Conservation (phyloP, 257 asterid genomes). For the Apocynum venetum region DNA sequence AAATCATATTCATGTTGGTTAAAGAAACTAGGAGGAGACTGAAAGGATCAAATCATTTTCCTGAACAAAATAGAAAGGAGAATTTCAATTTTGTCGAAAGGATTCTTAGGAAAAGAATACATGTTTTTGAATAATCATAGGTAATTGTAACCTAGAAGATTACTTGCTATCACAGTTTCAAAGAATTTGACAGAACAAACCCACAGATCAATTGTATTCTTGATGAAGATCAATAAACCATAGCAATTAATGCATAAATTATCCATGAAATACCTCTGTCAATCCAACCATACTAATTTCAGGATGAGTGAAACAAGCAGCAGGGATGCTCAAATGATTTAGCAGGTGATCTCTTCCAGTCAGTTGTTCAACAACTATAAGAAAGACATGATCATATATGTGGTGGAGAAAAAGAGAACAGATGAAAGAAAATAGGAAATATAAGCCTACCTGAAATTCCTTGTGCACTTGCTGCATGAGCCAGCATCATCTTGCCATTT, state of each 20-base stretch:
- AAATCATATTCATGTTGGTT: background rate
- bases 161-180: background rate
- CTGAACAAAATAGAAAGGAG: background rate
- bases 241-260: constrained; percentile 1
- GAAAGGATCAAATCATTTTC: background rate
- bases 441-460: constrained; percentile 65
- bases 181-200: background rate
- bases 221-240: background rate
- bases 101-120: background rate
- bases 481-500: constrained; percentile 98
- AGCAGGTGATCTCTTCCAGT: constrained; percentile 81
- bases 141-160: background rate
- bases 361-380: constrained; percentile 89
- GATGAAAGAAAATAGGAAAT: background rate
- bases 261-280: constrained; percentile 63
- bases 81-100: background rate
- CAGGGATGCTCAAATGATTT: constrained; percentile 86
- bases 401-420: background rate
- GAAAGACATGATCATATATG: constrained; percentile 13
- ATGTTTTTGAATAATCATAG: background rate
- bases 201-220: background rate
- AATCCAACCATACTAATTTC: constrained; percentile 95
- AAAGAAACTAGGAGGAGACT: background rate
- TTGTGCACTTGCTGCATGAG: constrained; percentile 99
- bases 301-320: constrained; percentile 94